Conservation (phyloP, 805 yeast genomes). For the Candida qinlingensis region DNA sequence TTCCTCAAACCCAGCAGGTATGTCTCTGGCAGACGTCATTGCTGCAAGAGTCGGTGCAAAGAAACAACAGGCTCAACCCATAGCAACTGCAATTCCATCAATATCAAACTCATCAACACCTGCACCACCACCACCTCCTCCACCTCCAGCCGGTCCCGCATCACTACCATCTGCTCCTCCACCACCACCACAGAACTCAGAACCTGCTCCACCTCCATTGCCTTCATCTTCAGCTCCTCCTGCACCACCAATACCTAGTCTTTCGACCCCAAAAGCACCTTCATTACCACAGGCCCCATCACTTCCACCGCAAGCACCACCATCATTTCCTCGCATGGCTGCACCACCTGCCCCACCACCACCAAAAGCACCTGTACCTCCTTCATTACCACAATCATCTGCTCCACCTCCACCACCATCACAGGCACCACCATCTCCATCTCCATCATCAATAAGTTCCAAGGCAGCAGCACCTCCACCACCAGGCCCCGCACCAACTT, state of each 20-base stretch:
- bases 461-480: conserved; percentile 10
- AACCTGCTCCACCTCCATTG: conserved; percentile 25
- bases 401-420: conserved; percentile 9
- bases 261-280: conserved; percentile 21
- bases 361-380: conserved; percentile 19
- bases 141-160: conserved; percentile 9
- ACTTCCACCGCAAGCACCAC: conserved; percentile 13
- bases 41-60: conserved; percentile 2
- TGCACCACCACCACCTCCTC: conserved; percentile 7
- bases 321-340: conserved; percentile 4
- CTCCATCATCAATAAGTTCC: conserved; percentile 12
- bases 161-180: conserved; percentile 14
- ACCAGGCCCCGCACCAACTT: conserved; percentile 5
- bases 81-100: conserved; percentile 23
- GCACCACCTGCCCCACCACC: conserved; percentile 12
- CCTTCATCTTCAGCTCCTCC: conserved; percentile 19
- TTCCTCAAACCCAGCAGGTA: conserved; percentile 10
- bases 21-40: conserved; percentile 7
- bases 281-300: conserved; percentile 17
- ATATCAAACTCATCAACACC: conserved; percentile 3
- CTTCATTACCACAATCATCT: conserved; percentile 20
- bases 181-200: conserved; percentile 8
- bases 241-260: conserved; percentile 9
- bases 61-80: conserved; percentile 19
- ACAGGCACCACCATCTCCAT: conserved; percentile 4